These are phyloP conservation scores for Edaphochlamys debaryana DNA, from an alignment of 139 green algal genomes.

Conservation along the genomic window DNA sequence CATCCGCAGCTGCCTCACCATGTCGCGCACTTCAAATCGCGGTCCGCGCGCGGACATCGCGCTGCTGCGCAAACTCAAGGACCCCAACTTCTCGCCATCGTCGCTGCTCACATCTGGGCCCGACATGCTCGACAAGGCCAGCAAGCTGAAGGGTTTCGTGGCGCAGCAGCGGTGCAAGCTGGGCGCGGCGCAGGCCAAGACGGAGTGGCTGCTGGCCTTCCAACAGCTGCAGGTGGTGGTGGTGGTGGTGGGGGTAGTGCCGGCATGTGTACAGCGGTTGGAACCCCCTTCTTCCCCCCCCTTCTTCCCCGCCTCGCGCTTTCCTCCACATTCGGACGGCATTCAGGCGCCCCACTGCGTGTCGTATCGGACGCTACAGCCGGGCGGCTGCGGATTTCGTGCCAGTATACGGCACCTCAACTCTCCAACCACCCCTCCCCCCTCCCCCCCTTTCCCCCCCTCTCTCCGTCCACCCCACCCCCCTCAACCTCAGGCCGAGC, in stretches of 20 bases:
- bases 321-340: background rate
- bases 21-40: slow-evolving; percentile 21
- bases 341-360: too few species aligned
- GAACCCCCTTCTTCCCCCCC: background rate
- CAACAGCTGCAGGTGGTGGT: slow-evolving; percentile 30
- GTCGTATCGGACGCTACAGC: too few species aligned
- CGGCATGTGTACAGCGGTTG: too few species aligned
- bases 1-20: too few species aligned
- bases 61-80: slow-evolving; percentile 37
- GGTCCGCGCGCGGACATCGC: slow-evolving; percentile 18
- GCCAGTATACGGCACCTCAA: background rate
- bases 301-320: background rate
- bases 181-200: slow-evolving; percentile 12
- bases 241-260: too few species aligned
- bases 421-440: background rate
- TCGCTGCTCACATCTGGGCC: background rate
- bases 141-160: slow-evolving; percentile 34
- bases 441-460: too few species aligned
- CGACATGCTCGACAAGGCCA: slow-evolving; percentile 28
- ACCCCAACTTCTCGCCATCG: slow-evolving; percentile 38
- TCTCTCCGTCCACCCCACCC: too few species aligned
- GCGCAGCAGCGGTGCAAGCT: slow-evolving; percentile 7
- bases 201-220: slow-evolving; percentile 37
- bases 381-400: too few species aligned
- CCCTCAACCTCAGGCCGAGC: background rate